A percentile compares a stretch with the other conserved stretches of the same genome.
phyloP scores from a whole-genome alignment of 495 filamentous ascomycete species.

The Tuber indicum region DNA sequence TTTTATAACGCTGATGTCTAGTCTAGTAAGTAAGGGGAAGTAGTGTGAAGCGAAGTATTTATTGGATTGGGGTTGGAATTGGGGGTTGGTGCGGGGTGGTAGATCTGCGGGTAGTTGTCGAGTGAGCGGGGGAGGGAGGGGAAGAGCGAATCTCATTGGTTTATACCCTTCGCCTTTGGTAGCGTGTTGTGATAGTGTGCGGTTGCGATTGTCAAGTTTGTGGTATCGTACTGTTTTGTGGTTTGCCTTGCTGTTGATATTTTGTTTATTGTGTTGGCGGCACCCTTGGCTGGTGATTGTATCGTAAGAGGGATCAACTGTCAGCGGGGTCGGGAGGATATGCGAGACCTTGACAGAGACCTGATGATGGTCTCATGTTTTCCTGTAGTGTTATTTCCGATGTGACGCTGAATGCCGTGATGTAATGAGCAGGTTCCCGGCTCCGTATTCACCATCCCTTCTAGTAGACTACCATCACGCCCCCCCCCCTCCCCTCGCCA shows the following conservation, averaged over 20 bases:
- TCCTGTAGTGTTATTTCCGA: neutral
- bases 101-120: neutral
- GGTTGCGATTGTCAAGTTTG: neutral
- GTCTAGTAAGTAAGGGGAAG: neutral
- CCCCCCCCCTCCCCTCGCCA: too few species aligned
- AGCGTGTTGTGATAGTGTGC: neutral
- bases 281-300: neutral
- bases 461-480: neutral
- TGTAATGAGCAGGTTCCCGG: neutral
- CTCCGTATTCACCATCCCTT: neutral
- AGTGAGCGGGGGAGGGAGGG: neutral
- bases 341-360: neutral
- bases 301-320: neutral
- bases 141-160: neutral
- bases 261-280: neutral
- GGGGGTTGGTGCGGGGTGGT: neutral
- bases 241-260: neutral
- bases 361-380: neutral
- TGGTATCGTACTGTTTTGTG: neutral
- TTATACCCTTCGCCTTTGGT: neutral
- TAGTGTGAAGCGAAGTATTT: neutral
- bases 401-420: neutral
- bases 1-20: neutral
- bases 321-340: neutral
- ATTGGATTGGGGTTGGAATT: neutral